These are phyloP conservation scores for Pseudocercospora vitis DNA, from an alignment of 2,329 filamentous ascomycete species.

Conservation along the genomic window DNA sequence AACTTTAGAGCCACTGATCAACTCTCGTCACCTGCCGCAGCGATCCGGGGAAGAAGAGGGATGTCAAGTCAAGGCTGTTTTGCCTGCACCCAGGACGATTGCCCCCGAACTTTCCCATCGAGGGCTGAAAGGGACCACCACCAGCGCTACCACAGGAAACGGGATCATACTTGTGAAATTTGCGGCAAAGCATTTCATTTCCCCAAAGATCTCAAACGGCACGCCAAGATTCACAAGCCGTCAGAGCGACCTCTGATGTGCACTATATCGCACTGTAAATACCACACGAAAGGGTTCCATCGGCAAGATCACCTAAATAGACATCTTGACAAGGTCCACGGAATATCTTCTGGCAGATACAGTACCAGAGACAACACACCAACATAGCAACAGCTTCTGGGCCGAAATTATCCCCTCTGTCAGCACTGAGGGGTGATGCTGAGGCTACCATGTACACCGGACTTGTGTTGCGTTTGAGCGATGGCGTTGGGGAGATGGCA, in stretches of 20 bases:
- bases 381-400: not conserved
- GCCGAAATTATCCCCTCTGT: not conserved
- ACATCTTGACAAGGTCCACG: conserved; percentile 3
- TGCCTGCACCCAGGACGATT: conserved; percentile 1
- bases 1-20: not conserved
- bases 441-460: not conserved
- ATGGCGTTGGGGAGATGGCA: not conserved
- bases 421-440: not conserved
- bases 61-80: conserved; percentile 3
- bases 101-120: not conserved
- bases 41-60: not conserved
- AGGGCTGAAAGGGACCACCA: conserved; percentile 9
- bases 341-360: not conserved
- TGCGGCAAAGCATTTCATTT: conserved; percentile 9
- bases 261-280: conserved; percentile 8
- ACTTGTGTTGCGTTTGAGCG: not conserved
- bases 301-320: conserved; percentile 7
- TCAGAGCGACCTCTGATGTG: conserved; percentile 10
- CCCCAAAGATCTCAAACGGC: conserved; percentile 9
- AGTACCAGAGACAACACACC: conserved; percentile 1
- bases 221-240: conserved; percentile 11
- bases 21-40: not conserved
- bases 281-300: conserved; percentile 9
- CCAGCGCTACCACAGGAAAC: conserved; percentile 5
- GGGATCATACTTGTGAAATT: not conserved